A percentile compares a stretch with the other conserved stretches of the same genome.
Evolutionary conservation across 139 green algal species (phyloP).

Genomic region (Chlamydomonas incerta): DNA sequence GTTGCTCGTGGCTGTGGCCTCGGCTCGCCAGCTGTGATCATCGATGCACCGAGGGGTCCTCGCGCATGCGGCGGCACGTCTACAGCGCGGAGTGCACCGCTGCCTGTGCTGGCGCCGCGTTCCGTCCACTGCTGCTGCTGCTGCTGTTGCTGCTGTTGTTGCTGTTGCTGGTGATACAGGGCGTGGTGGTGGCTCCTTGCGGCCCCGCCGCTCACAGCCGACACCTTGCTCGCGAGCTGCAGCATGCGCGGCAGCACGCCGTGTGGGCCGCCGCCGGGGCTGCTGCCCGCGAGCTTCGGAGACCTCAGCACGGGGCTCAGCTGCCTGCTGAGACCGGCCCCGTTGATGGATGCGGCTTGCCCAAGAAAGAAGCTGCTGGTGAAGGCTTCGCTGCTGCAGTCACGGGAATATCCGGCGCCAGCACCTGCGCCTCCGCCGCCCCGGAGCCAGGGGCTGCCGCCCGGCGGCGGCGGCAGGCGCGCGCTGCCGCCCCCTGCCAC

Average conservation of each 20-base stretch:
- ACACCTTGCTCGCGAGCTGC: background rate
- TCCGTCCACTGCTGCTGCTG: background rate
- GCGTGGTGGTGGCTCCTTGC: background rate
- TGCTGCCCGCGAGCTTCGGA: background rate
- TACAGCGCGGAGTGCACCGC: too few species aligned
- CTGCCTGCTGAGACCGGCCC: background rate
- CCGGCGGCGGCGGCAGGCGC: too few species aligned
- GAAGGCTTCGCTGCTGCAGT: background rate
- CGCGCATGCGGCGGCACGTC: too few species aligned
- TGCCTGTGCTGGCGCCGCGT: too few species aligned
- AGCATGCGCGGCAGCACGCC: conserved; percentile 26
- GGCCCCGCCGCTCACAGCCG: background rate
- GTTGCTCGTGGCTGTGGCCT: too few species aligned
- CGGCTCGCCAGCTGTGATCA: too few species aligned
- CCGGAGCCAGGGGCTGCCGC: too few species aligned
- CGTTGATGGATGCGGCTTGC: background rate
- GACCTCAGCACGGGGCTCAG: background rate
- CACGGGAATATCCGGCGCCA: background rate
- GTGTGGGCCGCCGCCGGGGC: too few species aligned
- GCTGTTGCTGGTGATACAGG: background rate
- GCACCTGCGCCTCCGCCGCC: background rate
- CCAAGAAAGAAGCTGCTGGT: background rate
- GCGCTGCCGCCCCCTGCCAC: too few species aligned
- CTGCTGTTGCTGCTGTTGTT: background rate
- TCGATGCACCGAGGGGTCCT: too few species aligned